phyloP scores from a whole-genome alignment of 192 early-diverging fungal genomes.

The Phlyctochytrium bullatum region DNA sequence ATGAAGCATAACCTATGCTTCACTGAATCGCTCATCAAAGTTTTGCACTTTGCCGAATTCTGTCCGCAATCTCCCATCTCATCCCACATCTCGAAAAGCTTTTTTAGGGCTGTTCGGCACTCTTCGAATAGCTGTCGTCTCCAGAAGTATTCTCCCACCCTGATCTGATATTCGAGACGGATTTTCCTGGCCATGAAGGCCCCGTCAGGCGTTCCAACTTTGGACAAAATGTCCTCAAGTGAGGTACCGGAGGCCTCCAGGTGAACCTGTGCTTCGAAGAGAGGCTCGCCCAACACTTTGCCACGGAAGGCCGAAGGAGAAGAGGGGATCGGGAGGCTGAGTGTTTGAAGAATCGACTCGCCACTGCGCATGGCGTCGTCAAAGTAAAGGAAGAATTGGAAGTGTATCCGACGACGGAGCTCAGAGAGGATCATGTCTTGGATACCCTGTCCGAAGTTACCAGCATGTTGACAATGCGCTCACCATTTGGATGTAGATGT shows the following conservation, averaged over 20 bases:
- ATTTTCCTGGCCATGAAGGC: not conserved
- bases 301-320: not conserved
- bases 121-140: too few relatives aligned
- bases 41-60: too few relatives aligned
- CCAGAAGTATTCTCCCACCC: too few relatives aligned
- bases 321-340: not conserved
- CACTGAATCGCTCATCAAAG: too few relatives aligned
- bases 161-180: too few relatives aligned
- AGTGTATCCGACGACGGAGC: not conserved
- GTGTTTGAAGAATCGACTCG: not conserved
- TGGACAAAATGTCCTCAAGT: not conserved
- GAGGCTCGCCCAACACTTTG: not conserved
- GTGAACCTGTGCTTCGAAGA: not conserved
- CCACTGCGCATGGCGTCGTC: not conserved
- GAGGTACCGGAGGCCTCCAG: not conserved
- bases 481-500: conserved; percentile 1
- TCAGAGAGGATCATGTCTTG: not conserved
- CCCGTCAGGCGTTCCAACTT: not conserved
- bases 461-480: not conserved
- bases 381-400: not conserved
- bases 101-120: too few relatives aligned
- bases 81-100: too few relatives aligned
- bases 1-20: too few relatives aligned
- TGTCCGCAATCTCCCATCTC: too few relatives aligned
- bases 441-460: too few relatives aligned